These are phyloP conservation scores for Candida pseudofarinosa DNA, from an alignment of 805 yeast species.

Conservation along the genomic window DNA sequence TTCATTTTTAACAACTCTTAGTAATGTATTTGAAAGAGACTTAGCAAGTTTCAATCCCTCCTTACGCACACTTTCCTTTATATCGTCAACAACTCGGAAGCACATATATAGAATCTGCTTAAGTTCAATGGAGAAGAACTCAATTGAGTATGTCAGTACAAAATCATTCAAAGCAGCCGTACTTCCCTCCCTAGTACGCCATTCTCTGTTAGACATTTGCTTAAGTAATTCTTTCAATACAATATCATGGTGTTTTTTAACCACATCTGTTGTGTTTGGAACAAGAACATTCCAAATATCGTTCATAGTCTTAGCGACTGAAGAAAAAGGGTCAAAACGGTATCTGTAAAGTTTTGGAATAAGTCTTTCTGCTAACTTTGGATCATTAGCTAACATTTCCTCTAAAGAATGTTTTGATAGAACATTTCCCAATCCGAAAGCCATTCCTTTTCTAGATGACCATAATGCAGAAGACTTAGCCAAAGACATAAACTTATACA, in stretches of 20 bases:
- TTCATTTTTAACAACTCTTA: slow-evolving; percentile 41
- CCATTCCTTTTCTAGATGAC: slow-evolving; percentile 92
- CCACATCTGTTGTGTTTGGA: slow-evolving; percentile 50
- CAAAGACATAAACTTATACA: slow-evolving; percentile 88
- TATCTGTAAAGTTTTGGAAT: slow-evolving; percentile 83
- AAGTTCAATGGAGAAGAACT: slow-evolving; percentile 45
- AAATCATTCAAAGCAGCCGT: slow-evolving; percentile 67
- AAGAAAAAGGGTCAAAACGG: slow-evolving; percentile 74
- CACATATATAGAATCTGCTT: slow-evolving; percentile 84
- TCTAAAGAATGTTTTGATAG: slow-evolving; percentile 75
- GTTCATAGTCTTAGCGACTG: slow-evolving; percentile 79
- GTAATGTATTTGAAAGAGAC: slow-evolving; percentile 58
- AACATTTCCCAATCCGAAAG: slow-evolving; percentile 86
- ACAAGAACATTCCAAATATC: slow-evolving; percentile 81
- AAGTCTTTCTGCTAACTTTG: slow-evolving; percentile 51
- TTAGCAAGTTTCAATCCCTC: slow-evolving; percentile 73
- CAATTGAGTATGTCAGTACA: slow-evolving; percentile 55
- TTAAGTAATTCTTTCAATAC: slow-evolving; percentile 62
- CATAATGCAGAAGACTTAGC: slow-evolving; percentile 85
- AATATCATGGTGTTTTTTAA: slow-evolving; percentile 49
- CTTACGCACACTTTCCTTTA: slow-evolving; percentile 85
- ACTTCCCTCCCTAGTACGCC: slow-evolving; percentile 92
- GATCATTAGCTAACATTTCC: slow-evolving; percentile 51
- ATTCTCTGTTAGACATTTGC: slow-evolving; percentile 77
- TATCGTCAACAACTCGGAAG: slow-evolving; percentile 88